Evolutionary conservation across 148 eudicot species (phyloP).

Genomic region (Simmondsia chinensis): DNA sequence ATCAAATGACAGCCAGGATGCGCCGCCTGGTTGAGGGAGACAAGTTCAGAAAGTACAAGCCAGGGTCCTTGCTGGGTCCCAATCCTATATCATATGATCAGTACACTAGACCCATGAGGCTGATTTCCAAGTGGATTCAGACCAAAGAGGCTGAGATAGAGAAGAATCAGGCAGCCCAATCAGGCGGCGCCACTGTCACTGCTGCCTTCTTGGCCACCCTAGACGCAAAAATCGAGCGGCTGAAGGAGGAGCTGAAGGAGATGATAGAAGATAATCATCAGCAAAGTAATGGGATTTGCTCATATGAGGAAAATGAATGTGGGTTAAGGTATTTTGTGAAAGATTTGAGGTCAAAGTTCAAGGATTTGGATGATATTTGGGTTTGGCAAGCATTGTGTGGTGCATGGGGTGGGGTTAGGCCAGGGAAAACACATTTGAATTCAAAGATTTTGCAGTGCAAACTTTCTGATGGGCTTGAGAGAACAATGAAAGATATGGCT

Average conservation of each 20-base stretch:
- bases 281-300: constrained; percentile 2
- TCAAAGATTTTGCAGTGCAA: constrained; percentile 24
- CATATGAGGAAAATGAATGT: constrained; percentile 5
- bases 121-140: constrained; percentile 37
- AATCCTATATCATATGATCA: constrained; percentile 18
- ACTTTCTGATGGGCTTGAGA: constrained; percentile 37
- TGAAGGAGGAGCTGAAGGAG: constrained; percentile 23
- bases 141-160: constrained; percentile 28
- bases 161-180: constrained; percentile 18
- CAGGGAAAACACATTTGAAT: constrained; percentile 33
- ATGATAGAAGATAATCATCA: constrained; percentile 15
- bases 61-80: constrained; percentile 25
- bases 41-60: constrained; percentile 34
- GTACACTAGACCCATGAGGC: constrained; percentile 29
- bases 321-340: constrained; percentile 42
- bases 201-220: no score
- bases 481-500: constrained; percentile 48
- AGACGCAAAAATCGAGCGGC: constrained; percentile 18
- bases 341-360: constrained; percentile 32
- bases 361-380: constrained; percentile 43
- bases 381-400: constrained; percentile 61
- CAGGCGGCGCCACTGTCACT: no score
- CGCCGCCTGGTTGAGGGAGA: constrained; percentile 37
- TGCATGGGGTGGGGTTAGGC: constrained; percentile 60
- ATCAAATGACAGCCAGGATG: constrained; percentile 54